Evolutionary conservation across 345 rosid species (phyloP), one percentile per base, ranked within the genome.

Genomic region (Eucalyptus camaldulensis): DNA sequence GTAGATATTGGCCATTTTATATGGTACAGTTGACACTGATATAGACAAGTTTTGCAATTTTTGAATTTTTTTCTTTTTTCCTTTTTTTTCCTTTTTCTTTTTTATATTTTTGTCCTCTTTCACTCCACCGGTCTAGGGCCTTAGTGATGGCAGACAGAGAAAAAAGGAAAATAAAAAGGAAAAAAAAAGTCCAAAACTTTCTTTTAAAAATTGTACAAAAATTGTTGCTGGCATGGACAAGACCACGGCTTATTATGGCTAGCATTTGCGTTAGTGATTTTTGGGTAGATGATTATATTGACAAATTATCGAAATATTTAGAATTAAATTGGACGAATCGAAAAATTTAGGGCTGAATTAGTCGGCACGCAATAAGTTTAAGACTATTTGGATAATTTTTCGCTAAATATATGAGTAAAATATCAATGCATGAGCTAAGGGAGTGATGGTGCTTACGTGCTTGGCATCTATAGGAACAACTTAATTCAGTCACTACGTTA

Each of bases 1-100:
- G 13, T 76, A 13, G 0, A 37, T 5, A 9, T 1, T 1, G 2
- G 4, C 1, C 7, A 8, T 69, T 3, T 1, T 17, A 69, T 1
- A 16, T 16, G 24, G 0, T 8, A 67, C 0, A 0, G 1, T 0
- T 8, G 7, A 3, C 13, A 0, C 0, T 8, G 0, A 56, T 56
- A 0, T 56, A 60, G 31, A 60, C 4, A 11, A 60, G 6, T 60
- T 60, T 60, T 27, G 13, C 0, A 25, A 60, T 3, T 27, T 60
- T 60, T 25, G 1, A 58, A 53, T 7, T 53, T 53, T 53, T 8
- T 15, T 5, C 1, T 17, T 51, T 6, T 6, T 67, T n/a, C 1
- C 13, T 12, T 3, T 1, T 6, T 29, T 0, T n/a, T 15, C 2
- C 0, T 69, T 69, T 69, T 5, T 9, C 1, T 69, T n/a, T 9